Evolutionary conservation across 2,329 filamentous ascomycete species (phyloP).

Genomic region (Daldinia sp.): DNA sequence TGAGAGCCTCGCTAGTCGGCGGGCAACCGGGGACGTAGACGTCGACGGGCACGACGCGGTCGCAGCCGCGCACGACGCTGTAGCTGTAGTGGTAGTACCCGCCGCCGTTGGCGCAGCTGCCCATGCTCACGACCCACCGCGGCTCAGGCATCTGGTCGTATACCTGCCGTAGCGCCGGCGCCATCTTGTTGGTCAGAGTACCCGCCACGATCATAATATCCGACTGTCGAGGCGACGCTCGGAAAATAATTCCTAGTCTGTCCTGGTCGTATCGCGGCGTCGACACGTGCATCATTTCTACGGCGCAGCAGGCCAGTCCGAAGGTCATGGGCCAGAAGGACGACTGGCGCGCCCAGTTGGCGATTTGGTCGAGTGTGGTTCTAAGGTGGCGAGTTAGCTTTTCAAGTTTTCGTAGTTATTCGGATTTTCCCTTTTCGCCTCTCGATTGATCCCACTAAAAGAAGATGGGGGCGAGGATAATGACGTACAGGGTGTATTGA

Average conservation of each 20-base stretch:
- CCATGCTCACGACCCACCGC: slow-evolving; percentile 85
- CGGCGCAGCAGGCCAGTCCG: slow-evolving; percentile 85
- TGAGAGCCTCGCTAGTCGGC: slow-evolving; percentile 67
- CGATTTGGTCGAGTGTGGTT: slow-evolving; percentile 78
- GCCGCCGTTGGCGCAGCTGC: slow-evolving; percentile 83
- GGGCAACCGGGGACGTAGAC: slow-evolving; percentile 81
- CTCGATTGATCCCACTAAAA: background rate
- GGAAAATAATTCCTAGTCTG: slow-evolving; percentile 88
- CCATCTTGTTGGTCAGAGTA: slow-evolving; percentile 96
- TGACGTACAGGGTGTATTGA: slow-evolving; percentile 84
- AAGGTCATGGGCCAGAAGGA: slow-evolving; percentile 92
- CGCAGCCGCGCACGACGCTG: slow-evolving; percentile 76
- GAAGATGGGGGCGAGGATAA: background rate
- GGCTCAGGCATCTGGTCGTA: slow-evolving; percentile 97
- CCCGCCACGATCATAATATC: slow-evolving; percentile 95
- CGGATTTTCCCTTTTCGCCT: background rate
- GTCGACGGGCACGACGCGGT: slow-evolving; percentile 80
- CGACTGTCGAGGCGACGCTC: slow-evolving; percentile 84
- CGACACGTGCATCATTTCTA: slow-evolving; percentile 94
- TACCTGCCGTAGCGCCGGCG: slow-evolving; percentile 85
- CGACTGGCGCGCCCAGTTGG: slow-evolving; percentile 85
- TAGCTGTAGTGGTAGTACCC: slow-evolving; percentile 91
- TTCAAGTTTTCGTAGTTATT: background rate
- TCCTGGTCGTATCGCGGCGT: slow-evolving; percentile 91
- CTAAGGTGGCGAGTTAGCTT: slow-evolving; percentile 51